Evolutionary conservation across 768 basidiomycete species (phyloP).

Genomic region (Exsudoporus frostii): DNA sequence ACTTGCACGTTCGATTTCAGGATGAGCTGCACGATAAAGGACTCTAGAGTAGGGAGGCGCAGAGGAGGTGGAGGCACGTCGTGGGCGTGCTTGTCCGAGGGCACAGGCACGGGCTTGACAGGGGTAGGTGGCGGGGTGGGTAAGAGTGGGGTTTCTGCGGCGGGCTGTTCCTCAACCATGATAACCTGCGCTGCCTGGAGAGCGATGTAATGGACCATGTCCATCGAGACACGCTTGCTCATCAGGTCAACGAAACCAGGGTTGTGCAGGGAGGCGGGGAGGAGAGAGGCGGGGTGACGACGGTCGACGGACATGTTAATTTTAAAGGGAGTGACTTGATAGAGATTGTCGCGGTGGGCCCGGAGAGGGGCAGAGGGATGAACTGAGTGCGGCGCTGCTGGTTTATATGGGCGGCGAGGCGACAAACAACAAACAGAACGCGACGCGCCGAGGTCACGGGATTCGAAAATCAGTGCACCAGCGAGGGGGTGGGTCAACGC

Average conservation of each 20-base stretch:
- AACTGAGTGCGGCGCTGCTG: not conserved
- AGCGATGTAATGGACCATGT: constrained; percentile 87
- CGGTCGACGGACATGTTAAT: constrained; percentile 36
- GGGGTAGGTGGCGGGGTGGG: constrained; percentile 74
- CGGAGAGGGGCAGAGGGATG: not conserved
- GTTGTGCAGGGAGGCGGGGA: constrained; percentile 74
- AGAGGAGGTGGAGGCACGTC: constrained; percentile 22
- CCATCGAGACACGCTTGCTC: constrained; percentile 69
- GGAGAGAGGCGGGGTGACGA: constrained; percentile 77
- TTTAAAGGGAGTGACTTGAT: constrained; percentile 33
- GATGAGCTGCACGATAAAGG: constrained; percentile 82
- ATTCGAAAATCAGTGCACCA: constrained; percentile 17
- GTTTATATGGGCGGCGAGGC: constrained; percentile 8
- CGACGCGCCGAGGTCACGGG: constrained; percentile 30
- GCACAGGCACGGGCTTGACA: constrained; percentile 40
- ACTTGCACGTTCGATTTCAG: constrained; percentile 85
- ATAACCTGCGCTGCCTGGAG: constrained; percentile 75
- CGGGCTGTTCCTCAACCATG: constrained; percentile 51
- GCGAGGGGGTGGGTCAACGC: not conserved
- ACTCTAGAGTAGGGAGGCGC: constrained; percentile 65
- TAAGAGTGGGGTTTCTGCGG: constrained; percentile 35
- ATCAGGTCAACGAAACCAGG: constrained; percentile 78
- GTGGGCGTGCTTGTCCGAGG: constrained; percentile 32
- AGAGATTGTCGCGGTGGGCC: constrained; percentile 25
- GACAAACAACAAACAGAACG: constrained; percentile 14